A percentile compares a stretch with the other conserved stretches of the same genome.
Conservation (phyloP, 2,329 filamentous ascomycete species). For the Sarocladium brachiariae region DNA sequence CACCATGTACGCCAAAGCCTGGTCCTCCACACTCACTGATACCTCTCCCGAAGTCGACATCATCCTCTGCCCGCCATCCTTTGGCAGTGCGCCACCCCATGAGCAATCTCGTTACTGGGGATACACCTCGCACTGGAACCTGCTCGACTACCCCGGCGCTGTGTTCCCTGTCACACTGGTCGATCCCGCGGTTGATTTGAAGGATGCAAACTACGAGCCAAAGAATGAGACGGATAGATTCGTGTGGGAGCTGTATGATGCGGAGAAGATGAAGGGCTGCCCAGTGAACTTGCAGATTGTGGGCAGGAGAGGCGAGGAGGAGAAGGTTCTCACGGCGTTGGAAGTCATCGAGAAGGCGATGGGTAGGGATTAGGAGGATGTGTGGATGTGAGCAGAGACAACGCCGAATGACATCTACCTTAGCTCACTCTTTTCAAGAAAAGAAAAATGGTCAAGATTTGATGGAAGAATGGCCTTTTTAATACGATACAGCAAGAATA, state of each 20-base stretch:
- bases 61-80: slow-evolving; percentile 53
- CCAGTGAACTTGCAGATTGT: slow-evolving; percentile 23
- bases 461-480: too few relatives aligned
- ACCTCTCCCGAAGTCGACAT: slow-evolving; percentile 43
- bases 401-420: too few relatives aligned
- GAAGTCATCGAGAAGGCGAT: slow-evolving; percentile 11
- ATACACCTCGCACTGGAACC: slow-evolving; percentile 62
- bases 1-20: slow-evolving; percentile 27
- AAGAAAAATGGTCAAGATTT: too few relatives aligned
- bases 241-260: slow-evolving; percentile 21
- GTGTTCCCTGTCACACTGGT: slow-evolving; percentile 49
- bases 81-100: slow-evolving; percentile 41
- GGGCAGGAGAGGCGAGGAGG: slow-evolving; percentile 22
- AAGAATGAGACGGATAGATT: slow-evolving; percentile 34
- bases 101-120: slow-evolving; percentile 46
- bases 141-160: slow-evolving; percentile 58
- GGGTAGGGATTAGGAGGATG: slow-evolving; percentile 7
- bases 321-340: slow-evolving; percentile 16
- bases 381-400: too few relatives aligned
- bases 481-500: too few relatives aligned
- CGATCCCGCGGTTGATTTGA: slow-evolving; percentile 19
- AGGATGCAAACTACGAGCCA: slow-evolving; percentile 18
- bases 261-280: slow-evolving; percentile 18
- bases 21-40: slow-evolving; percentile 26
- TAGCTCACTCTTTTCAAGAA: too few relatives aligned